These are phyloP conservation scores for Globisporangium recalcitrans DNA, from an alignment of 352 stramenopile species.

Conservation along the genomic window DNA sequence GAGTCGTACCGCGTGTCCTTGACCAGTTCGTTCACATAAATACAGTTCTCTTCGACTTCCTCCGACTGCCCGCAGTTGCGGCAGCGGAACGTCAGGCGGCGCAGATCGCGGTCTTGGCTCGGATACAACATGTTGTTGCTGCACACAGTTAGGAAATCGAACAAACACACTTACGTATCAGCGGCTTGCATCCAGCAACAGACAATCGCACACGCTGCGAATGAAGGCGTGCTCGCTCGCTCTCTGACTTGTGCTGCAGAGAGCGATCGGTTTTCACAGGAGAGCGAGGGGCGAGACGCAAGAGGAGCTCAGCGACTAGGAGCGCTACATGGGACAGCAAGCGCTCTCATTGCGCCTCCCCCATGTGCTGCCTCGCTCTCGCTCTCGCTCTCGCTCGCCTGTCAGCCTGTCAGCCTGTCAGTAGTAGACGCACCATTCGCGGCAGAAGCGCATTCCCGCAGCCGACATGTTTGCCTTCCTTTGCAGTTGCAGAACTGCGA, in stretches of 20 bases:
- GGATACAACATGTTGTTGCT: constrained; percentile 92
- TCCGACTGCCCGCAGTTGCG: constrained; percentile 85
- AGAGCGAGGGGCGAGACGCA: background rate
- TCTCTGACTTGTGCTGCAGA: background rate
- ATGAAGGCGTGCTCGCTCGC: background rate
- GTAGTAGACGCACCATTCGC: constrained; percentile 63
- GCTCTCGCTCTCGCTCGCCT: background rate
- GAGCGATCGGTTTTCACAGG: background rate
- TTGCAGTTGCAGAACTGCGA: background rate
- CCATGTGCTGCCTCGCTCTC: too few species aligned
- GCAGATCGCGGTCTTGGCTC: constrained; percentile 83
- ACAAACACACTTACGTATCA: background rate
- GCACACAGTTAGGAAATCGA: background rate
- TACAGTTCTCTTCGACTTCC: constrained; percentile 87
- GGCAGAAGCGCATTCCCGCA: constrained; percentile 85
- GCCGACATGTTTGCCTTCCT: constrained; percentile 44
- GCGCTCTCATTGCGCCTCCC: too few species aligned
- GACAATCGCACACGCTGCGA: background rate
- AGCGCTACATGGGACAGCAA: too few species aligned
- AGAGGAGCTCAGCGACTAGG: background rate
- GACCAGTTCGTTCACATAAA: constrained; percentile 89
- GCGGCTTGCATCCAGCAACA: background rate
- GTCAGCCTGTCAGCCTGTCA: background rate
- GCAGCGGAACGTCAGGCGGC: constrained; percentile 81
- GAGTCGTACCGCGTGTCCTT: constrained; percentile 75